Base-by-base conservation (phyloP, 257 asterid species). In the Plantago ovata region DNA sequence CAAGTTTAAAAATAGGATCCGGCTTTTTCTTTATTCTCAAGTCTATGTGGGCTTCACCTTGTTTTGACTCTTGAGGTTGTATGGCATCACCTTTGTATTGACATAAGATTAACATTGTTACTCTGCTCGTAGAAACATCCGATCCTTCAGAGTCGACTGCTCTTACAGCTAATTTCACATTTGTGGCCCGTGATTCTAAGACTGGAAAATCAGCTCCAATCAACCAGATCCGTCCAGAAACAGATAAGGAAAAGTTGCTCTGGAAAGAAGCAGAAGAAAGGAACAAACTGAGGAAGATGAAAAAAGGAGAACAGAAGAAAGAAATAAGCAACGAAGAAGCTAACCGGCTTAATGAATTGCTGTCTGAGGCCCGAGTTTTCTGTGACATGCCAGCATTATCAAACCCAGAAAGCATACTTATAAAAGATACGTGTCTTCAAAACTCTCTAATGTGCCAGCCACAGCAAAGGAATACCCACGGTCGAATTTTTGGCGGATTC, bases 371-470 rank as follows among this genome's bases (percentile, higher is more conserved):
- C 61, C 74, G 94, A 48, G 74, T 91, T 18, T 87, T 87, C 51
- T 82, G 89, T 33, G 95, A 91, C 60, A 87, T 91, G 96, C 98
- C 98, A 38, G 92, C 95, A 69, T 83, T 91, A 69, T 95, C 96
- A 13, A 82, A 87, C 77, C 72, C 87, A 73, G 89, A 87, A 58
- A 87, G 94, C 62, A 91, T 87, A 75, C 88, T 91, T 45, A 84
- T 91, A 58, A 76, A 68, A 60, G 83, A 87, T 38, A 91, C 96
- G 21, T 81, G 83, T 72, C 96, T 91, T 56, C 94, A 91, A 67
- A 87, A 91, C 64, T 91, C 96, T 33, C 55, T 87, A 57, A 73
- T 91, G 80, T 91, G 98, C 67, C 98, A 87, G 71, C 98, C 98
- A 21, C 98, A 91, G 62, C 98, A 91, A 64, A 77, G 94, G 77